Base-by-base conservation (phyloP, 1,139 yeast genomes). In the Casaregolazyma lundiana region DNA sequence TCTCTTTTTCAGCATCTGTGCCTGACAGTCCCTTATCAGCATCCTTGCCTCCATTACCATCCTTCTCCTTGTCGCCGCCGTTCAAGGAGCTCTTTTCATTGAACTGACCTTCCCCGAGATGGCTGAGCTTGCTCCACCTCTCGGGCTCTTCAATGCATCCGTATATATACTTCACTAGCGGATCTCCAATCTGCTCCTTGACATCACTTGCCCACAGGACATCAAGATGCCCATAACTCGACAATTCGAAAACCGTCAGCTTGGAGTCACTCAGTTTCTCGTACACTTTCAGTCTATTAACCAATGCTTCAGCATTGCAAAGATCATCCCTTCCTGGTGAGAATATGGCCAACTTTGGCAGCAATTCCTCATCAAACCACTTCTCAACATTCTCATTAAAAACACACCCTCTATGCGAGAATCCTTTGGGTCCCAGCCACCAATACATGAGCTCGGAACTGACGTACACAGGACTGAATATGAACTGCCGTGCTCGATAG, bases 181-280 rank as follows among this genome's bases (percentile, higher is more conserved):
- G 75, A 41, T 44, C 46, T 2, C 65, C 70, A 3, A 85, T 81
- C 45, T 67, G 69, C 3, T 72, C 72, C n/a, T 74, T 69, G 0
- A 81, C 95, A 56, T 86, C 89, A 24, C 69, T 64, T 0, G 96
- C 95, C 97, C 97, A 90, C 20, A 90, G 65, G 18, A 89, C 94
- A 62, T 90, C 97, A 58, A 90, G 72, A 64, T 90, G 97, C 42
- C 94, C 92, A 62, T 89, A 94, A 24, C 72, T 57, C 1, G 65
- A 64, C 29, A 66, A 46, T 29, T 63, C 62, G 13, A 57, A 55
- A 6, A 64, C 58, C 30, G 54, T 55, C 3, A 63, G 51, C 30
- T 44, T 29, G 19, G 53, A 64, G 0, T 63, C 67, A 2, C 78
- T 72, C 2, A 75, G 70, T 16, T 70, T 63, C 72, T 55, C 80